Percentiles rank a stretch among this genome's conserved stretches.
Conservation (phyloP, 495 filamentous ascomycete genomes). For the Aspergillus avenaceus region DNA sequence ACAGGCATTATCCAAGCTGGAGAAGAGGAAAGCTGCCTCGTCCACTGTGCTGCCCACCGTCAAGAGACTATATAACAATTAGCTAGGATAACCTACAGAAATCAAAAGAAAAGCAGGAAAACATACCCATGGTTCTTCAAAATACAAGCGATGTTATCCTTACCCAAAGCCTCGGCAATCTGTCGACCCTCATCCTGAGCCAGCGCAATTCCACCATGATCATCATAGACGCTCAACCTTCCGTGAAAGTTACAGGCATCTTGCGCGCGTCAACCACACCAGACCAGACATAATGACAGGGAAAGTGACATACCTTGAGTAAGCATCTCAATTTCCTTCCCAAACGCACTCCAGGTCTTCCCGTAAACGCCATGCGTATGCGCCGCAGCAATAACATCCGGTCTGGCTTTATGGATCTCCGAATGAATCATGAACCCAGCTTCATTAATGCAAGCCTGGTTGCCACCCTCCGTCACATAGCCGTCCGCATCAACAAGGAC, state of each 20-base stretch:
- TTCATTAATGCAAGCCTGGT: conserved; percentile 51
- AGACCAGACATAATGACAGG: neutral
- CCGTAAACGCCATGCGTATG: conserved; percentile 47
- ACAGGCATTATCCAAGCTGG: conserved; percentile 61
- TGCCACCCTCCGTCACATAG: conserved; percentile 50
- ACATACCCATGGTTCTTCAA: conserved; percentile 62
- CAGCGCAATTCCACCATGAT: conserved; percentile 55
- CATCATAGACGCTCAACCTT: conserved; percentile 47
- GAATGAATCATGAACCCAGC: conserved; percentile 67
- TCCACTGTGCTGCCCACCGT: conserved; percentile 63
- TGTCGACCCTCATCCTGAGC: conserved; percentile 57
- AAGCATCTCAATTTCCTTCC: conserved; percentile 45
- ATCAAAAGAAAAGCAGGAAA: neutral
- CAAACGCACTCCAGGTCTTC: conserved; percentile 46
- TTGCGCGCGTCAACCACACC: conserved; percentile 8
- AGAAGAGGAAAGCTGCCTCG: conserved; percentile 65
- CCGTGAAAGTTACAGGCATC: conserved; percentile 58
- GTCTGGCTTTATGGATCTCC: conserved; percentile 47
- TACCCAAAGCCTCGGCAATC: conserved; percentile 56
- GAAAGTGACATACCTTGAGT: conserved; percentile 33
- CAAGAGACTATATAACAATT: conserved; percentile 36
- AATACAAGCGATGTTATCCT: conserved; percentile 59
- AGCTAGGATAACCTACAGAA: neutral
- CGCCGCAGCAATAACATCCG: conserved; percentile 47
- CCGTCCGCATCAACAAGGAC: conserved; percentile 47